Conservation (phyloP, 1,284 basidiomycete species). For the Sphagnurus paluster region DNA sequence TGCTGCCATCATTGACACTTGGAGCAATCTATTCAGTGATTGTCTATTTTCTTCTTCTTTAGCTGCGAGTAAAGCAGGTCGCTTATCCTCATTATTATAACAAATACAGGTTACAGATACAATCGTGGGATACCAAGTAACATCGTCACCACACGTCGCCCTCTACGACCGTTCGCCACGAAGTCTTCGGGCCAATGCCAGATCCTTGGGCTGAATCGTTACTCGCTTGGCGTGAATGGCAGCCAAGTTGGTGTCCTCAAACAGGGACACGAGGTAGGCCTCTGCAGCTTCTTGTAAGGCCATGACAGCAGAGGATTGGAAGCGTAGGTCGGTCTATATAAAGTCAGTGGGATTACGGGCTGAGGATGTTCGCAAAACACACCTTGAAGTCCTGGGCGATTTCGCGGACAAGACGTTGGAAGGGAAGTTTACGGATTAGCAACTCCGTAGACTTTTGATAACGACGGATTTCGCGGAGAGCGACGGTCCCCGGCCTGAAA, state of each 20-base stretch:
- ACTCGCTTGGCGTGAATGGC: slow-evolving; percentile 73
- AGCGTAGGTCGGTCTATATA: slow-evolving; percentile 72
- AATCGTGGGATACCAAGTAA: slow-evolving; percentile 1
- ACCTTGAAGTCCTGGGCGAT: slow-evolving; percentile 75
- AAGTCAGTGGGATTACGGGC: slow-evolving; percentile 1
- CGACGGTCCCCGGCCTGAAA: slow-evolving; percentile 65
- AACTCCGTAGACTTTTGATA: slow-evolving; percentile 84
- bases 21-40: background rate
- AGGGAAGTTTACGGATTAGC: slow-evolving; percentile 72
- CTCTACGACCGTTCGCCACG: slow-evolving; percentile 58
- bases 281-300: slow-evolving; percentile 81
- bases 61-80: background rate
- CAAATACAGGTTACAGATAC: slow-evolving; percentile 11
- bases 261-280: slow-evolving; percentile 78
- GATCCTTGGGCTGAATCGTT: slow-evolving; percentile 73
- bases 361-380: slow-evolving; percentile 24
- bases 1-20: background rate
- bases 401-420: slow-evolving; percentile 76
- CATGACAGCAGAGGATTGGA: slow-evolving; percentile 80
- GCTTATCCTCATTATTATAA: background rate
- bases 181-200: slow-evolving; percentile 69
- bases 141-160: background rate
- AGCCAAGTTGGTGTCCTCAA: slow-evolving; percentile 68
- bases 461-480: slow-evolving; percentile 81
- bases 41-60: background rate